Base-by-base conservation (phyloP, 1,284 basidiomycete genomes). In the Cutaneotrichosporon sp. region DNA sequence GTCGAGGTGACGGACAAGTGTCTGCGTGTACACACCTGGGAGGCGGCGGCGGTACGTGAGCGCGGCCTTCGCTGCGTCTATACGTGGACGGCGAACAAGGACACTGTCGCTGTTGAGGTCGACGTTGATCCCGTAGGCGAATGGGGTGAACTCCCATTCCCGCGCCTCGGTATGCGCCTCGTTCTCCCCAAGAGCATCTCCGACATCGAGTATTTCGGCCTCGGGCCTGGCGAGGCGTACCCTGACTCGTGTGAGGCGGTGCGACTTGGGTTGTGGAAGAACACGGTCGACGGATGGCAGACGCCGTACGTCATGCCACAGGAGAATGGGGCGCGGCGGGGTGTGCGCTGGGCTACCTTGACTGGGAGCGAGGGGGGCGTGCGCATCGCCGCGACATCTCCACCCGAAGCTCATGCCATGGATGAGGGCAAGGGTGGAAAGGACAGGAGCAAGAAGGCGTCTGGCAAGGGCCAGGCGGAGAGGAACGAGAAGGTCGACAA, bases 251-350 rank as follows among this genome's bases (percentile, higher is more conserved):
- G 55, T 2, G 13, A 9, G 0, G 63, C 62, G 0, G 64, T 36
- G 16, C 59, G 58, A 4, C 53, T 70, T 16, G 64, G 67, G 34
- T 14, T n/a, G 22, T 69, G 55, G n/a, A 32, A 30, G 31, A 34
- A 21, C 26, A 46, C 64, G 3, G 62, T 70, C 58, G 67, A 69
- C 55, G 64, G 64, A 6, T 52, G 67, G 56, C 67, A 69, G 56
- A 69, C 67, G 16, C 65, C 62, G 7, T 70, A 70, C 51, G 67
- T 70, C 10, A 63, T 49, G 49, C 69, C 69, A 30, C 69, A 70
- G 58, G 69, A 70, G 64, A 70, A 70, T 50, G 69, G 69, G 0
- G 36, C 34, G 3, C 63, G 69, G 14, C 26, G 56, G 16, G 67
- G 62, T 10, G 67, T 69, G 10, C 58, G 64, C 11, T 66, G 62